Evolutionary conservation across 2,329 filamentous ascomycete genomes (phyloP).

Genomic region (Alternaria arbusti): DNA sequence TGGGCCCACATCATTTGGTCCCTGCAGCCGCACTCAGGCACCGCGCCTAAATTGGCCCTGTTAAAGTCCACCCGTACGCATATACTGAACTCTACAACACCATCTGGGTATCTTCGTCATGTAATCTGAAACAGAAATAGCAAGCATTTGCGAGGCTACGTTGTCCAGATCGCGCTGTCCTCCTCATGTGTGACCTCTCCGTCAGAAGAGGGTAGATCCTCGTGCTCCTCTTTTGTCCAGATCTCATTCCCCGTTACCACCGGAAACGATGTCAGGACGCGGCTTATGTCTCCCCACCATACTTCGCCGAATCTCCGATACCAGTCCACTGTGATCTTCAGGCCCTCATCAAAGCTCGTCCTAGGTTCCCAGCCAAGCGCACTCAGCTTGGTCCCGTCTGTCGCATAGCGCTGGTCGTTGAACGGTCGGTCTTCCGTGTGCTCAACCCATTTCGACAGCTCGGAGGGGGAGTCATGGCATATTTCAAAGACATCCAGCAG

Average conservation of each 20-base stretch:
- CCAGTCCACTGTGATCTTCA: conserved; percentile 48
- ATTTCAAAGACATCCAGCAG: conserved; percentile 70
- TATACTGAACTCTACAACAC: no score
- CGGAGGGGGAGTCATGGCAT: conserved; percentile 42
- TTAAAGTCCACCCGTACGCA: not conserved
- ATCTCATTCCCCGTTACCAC: conserved; percentile 50
- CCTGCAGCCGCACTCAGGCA: conserved; percentile 26
- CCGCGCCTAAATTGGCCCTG: not conserved
- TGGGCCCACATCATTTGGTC: conserved; percentile 15
- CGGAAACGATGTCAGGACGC: conserved; percentile 49
- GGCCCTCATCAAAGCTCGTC: conserved; percentile 45
- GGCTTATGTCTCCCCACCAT: conserved; percentile 51
- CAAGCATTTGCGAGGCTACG: conserved; percentile 5
- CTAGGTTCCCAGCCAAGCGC: conserved; percentile 47
- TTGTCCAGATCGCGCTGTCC: conserved; percentile 30
- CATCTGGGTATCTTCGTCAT: conserved; percentile 12
- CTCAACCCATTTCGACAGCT: conserved; percentile 70
- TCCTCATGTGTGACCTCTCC: conserved; percentile 28
- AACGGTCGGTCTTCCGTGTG: conserved; percentile 78
- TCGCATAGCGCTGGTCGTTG: conserved; percentile 50
- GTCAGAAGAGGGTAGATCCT: conserved; percentile 43
- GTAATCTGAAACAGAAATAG: not conserved
- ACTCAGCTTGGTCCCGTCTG: conserved; percentile 48
- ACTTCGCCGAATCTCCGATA: conserved; percentile 48
- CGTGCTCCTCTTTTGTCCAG: conserved; percentile 49